These are phyloP conservation scores for Termitomyces sp. DNA, from an alignment of 768 basidiomycete genomes.

Conservation along the genomic window DNA sequence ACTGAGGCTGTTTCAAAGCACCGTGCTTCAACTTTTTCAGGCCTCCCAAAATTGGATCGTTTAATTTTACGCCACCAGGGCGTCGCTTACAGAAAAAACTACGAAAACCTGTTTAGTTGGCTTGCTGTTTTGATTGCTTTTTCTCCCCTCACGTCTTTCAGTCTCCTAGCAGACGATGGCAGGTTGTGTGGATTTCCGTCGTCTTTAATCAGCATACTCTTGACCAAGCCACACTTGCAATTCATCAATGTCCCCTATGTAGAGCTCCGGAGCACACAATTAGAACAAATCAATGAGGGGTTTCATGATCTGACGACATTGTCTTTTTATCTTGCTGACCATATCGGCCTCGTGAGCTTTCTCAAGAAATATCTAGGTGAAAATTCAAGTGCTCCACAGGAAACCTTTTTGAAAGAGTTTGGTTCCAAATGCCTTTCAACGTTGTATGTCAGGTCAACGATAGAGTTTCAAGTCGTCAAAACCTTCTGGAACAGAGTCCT, in stretches of 20 bases:
- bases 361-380: neutral
- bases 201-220: neutral
- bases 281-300: neutral
- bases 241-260: slow-evolving; percentile 1
- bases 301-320: neutral
- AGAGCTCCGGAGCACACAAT: neutral
- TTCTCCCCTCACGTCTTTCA: slow-evolving; percentile 1
- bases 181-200: neutral
- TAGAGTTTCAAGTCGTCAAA: neutral
- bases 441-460: neutral
- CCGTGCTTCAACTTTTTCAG: neutral
- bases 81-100: neutral
- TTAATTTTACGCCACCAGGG: slow-evolving; percentile 1
- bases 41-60: neutral
- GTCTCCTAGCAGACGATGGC: neutral
- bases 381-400: neutral
- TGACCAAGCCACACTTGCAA: neutral
- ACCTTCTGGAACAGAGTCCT: neutral
- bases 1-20: neutral
- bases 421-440: neutral
- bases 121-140: neutral
- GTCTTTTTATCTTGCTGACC: neutral
- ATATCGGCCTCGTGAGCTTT: neutral
- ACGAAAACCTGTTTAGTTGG: neutral
- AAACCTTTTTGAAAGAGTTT: neutral